phyloP scores from a whole-genome alignment of 169 alveolate genomes.

The Eimeria sp. region DNA sequence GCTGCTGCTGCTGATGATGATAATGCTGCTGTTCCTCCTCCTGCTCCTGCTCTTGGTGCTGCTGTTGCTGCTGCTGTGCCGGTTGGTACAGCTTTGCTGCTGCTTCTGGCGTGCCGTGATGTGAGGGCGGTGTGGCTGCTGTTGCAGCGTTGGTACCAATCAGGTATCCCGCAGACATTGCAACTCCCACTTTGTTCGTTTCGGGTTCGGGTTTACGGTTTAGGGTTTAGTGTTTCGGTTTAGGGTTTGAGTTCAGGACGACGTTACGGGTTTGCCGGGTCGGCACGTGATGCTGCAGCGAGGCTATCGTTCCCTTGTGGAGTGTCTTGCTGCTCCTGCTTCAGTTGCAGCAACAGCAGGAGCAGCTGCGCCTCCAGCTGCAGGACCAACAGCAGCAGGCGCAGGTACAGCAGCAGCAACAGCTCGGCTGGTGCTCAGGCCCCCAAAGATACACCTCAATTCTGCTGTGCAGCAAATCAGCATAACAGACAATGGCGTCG shows the following conservation, averaged over 20 bases:
- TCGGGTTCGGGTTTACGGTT: too few species aligned
- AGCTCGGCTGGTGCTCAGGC: neutral
- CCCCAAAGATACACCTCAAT: constrained; percentile 18
- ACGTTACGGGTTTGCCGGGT: constrained; percentile 59
- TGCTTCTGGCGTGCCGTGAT: neutral
- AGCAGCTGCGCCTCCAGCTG: constrained; percentile 35
- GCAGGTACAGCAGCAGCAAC: constrained; percentile 46
- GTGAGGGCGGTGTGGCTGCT: neutral
- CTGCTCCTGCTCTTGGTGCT: neutral
- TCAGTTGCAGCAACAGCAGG: constrained; percentile 40
- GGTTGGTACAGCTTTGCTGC: neutral
- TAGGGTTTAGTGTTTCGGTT: too few species aligned
- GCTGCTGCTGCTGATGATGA: constrained; percentile 16
- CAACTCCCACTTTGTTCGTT: neutral
- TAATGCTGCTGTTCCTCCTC: neutral
- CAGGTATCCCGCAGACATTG: too few species aligned
- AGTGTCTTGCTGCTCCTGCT: constrained; percentile 42
- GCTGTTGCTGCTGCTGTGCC: neutral
- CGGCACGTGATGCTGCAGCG: constrained; percentile 62
- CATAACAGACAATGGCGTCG: neutral
- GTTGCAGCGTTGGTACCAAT: neutral
- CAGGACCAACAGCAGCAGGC: constrained; percentile 40
- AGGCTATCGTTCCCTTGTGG: constrained; percentile 58
- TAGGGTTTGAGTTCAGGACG: constrained; percentile 52
- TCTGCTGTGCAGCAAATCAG: neutral